phyloP scores from a whole-genome alignment of 2,329 filamentous ascomycete species.

The Paracorniculantispora psalliotae region DNA sequence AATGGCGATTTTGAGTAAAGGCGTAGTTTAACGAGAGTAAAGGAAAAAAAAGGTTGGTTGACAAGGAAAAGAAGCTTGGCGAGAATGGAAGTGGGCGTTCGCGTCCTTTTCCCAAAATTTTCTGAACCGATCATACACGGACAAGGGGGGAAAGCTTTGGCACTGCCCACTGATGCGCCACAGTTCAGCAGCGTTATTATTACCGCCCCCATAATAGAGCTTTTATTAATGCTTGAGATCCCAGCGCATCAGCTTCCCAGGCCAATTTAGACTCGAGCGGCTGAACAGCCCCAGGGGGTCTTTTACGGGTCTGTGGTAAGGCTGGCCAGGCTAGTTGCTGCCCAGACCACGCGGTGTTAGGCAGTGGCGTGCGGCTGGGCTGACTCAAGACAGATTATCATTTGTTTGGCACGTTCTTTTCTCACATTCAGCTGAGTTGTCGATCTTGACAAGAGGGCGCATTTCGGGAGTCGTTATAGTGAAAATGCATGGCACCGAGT shows the following conservation, averaged over 20 bases:
- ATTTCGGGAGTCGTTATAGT: background rate
- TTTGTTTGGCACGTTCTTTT: background rate
- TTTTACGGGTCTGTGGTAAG: conserved; percentile 7
- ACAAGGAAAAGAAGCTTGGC: background rate
- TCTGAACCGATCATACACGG: background rate
- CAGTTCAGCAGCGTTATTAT: background rate
- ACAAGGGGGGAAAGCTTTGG: background rate
- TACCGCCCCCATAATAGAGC: background rate
- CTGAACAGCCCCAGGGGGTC: background rate
- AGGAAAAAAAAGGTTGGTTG: too few species aligned
- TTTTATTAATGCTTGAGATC: background rate
- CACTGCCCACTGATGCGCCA: background rate
- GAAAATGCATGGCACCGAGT: too few species aligned
- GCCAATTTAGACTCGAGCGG: conserved; percentile 5
- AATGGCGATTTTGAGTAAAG: background rate
- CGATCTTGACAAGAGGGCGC: background rate
- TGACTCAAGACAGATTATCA: background rate
- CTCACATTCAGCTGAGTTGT: background rate
- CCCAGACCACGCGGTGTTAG: background rate
- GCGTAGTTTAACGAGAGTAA: background rate
- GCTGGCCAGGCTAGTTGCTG: background rate
- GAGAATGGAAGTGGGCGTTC: background rate
- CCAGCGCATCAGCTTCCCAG: background rate
- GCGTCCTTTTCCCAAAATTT: background rate
- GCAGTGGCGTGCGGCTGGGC: background rate